phyloP scores from a whole-genome alignment of 2,329 filamentous ascomycete species.

The Berkeleyomyces basicola region DNA sequence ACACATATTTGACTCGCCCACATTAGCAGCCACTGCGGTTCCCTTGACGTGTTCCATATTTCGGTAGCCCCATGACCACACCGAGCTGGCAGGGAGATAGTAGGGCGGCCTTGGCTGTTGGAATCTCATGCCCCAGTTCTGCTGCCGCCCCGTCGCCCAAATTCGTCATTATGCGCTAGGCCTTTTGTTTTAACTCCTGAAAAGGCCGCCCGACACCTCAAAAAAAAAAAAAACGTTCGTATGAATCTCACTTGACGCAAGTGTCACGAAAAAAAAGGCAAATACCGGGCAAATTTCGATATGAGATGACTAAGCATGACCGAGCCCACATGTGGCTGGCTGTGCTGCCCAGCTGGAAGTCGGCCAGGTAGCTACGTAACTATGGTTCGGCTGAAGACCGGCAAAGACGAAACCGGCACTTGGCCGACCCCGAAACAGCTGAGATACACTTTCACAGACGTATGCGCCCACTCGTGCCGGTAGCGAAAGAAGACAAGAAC shows the following conservation, averaged over 20 bases:
- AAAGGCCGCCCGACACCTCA: too few relatives aligned
- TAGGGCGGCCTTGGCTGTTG: not conserved
- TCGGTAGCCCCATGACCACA: not conserved
- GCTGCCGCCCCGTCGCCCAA: not conserved
- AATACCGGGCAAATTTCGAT: too few relatives aligned
- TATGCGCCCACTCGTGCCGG: not conserved
- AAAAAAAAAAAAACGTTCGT: too few relatives aligned
- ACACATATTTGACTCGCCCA: too few relatives aligned
- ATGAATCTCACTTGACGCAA: too few relatives aligned
- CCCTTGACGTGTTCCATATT: not conserved
- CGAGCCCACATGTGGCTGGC: too few relatives aligned
- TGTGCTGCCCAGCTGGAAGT: not conserved
- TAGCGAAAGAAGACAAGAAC: not conserved
- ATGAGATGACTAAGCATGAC: too few relatives aligned
- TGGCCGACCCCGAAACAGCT: not conserved
- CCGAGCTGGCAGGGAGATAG: too few relatives aligned
- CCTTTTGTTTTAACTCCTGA: too few relatives aligned
- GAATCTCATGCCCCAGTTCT: not conserved
- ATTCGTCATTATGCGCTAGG: not conserved
- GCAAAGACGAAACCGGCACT: not conserved
- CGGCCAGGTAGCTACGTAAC: not conserved
- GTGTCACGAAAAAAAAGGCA: too few relatives aligned
- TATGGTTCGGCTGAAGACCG: not conserved
- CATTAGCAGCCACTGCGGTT: too few relatives aligned
- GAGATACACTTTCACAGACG: not conserved